phyloP scores from a whole-genome alignment of 345 rosid species.

The Eucalyptus polyanthemos region DNA sequence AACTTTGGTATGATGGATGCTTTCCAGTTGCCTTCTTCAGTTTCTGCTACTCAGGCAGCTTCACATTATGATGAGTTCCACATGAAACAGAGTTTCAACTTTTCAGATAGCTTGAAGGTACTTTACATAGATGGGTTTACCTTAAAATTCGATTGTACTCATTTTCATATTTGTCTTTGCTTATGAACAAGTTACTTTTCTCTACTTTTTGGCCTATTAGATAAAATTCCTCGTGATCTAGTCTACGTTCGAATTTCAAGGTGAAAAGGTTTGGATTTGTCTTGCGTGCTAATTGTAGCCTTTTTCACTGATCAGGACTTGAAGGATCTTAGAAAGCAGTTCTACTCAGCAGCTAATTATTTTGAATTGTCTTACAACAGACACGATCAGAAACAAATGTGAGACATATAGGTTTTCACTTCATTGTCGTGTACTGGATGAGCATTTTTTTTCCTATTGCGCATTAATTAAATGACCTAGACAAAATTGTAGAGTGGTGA shows the following conservation, averaged over 20 bases:
- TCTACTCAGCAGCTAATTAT: too few relatives aligned
- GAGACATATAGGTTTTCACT: too few relatives aligned
- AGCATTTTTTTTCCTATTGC: too few relatives aligned
- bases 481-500: conserved; percentile 16
- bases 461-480: not conserved
- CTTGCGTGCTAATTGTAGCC: not conserved
- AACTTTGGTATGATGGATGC: not conserved
- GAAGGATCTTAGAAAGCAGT: too few relatives aligned
- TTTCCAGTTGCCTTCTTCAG: not conserved
- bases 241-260: not conserved
- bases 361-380: too few relatives aligned
- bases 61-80: conserved; percentile 54
- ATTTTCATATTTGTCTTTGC: not conserved
- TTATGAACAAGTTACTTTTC: not conserved
- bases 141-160: not conserved
- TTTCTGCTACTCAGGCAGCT: conserved; percentile 22
- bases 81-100: conserved; percentile 55
- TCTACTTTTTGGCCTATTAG: not conserved
- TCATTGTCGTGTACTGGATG: conserved; percentile 38
- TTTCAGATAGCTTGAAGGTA: conserved; percentile 65
- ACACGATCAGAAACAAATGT: too few relatives aligned
- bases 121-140: not conserved
- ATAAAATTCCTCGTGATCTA: not conserved
- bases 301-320: too few relatives aligned
- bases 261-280: not conserved